phyloP scores from a whole-genome alignment of 2,329 filamentous ascomycete genomes.

The Pseudogymnoascus sp. region DNA sequence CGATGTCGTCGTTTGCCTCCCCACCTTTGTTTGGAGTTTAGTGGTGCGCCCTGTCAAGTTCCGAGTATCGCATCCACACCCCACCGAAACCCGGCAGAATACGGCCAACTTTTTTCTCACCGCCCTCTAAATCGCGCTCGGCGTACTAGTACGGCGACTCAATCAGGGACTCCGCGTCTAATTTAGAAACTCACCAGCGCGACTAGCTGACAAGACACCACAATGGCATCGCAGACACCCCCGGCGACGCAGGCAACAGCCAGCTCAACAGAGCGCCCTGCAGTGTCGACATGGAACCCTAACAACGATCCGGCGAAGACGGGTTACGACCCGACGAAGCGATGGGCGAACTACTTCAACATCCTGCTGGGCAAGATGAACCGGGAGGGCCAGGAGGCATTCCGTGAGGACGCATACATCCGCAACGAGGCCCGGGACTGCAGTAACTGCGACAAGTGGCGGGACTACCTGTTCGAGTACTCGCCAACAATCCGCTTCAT shows the following conservation, averaged over 20 bases:
- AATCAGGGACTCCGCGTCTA: slow-evolving; percentile 1
- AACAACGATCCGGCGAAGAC: slow-evolving; percentile 53
- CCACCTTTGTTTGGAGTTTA: slow-evolving; percentile 7
- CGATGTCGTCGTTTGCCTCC: slow-evolving; percentile 1
- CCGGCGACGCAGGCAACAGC: not conserved
- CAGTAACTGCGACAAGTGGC: slow-evolving; percentile 70
- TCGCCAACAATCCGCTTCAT: slow-evolving; percentile 85
- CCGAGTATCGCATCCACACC: not conserved
- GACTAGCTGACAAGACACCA: slow-evolving; percentile 8
- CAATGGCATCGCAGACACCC: slow-evolving; percentile 12
- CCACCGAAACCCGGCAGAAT: slow-evolving; percentile 8
- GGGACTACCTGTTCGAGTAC: slow-evolving; percentile 77
- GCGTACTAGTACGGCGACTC: not conserved
- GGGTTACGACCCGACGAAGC: slow-evolving; percentile 53
- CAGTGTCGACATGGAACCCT: slow-evolving; percentile 9
- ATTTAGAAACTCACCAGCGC: slow-evolving; percentile 1
- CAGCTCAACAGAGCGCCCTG: slow-evolving; percentile 1
- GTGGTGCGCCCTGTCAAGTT: slow-evolving; percentile 9
- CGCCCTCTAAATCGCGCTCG: not conserved
- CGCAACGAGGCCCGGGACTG: slow-evolving; percentile 73
- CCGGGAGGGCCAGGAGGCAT: slow-evolving; percentile 62
- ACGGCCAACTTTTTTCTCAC: slow-evolving; percentile 10
- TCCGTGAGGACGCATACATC: slow-evolving; percentile 68
- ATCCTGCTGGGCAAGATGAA: slow-evolving; percentile 70
- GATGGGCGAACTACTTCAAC: slow-evolving; percentile 80